Evolutionary conservation across 73 alveolate species (phyloP).

Genomic region (Paraurostyla sp.): DNA sequence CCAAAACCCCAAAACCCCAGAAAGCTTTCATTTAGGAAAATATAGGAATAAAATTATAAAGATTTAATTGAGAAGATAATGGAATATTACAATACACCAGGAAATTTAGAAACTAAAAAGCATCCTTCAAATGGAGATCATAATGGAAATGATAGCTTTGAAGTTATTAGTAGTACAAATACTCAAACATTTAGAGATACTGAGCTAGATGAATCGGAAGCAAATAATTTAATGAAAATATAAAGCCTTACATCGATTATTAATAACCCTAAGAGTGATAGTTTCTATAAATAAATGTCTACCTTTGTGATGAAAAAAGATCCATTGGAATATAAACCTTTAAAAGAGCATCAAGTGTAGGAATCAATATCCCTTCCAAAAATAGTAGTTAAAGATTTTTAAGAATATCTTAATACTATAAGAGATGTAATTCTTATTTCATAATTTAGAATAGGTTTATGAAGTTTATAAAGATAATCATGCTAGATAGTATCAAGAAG

Average conservation of each 20-base stretch:
- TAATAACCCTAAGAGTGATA: constrained; percentile 56
- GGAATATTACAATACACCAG: too few species aligned
- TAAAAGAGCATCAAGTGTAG: constrained; percentile 46
- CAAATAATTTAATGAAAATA: constrained; percentile 47
- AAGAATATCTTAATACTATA: not conserved
- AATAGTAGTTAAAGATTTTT: constrained; percentile 14
- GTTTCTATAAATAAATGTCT: not conserved
- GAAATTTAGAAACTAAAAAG: too few species aligned
- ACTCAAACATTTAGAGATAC: constrained; percentile 53
- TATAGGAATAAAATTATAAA: too few species aligned
- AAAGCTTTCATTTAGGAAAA: too few species aligned
- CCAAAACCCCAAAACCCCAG: too few species aligned
- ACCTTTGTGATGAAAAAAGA: not conserved
- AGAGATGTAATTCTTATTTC: not conserved
- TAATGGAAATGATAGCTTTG: too few species aligned
- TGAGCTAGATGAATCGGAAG: constrained; percentile 37
- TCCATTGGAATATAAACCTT: not conserved
- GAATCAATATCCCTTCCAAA: constrained; percentile 43
- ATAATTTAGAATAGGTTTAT: not conserved
- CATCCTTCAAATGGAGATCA: too few species aligned
- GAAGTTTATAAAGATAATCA: constrained; percentile 37
- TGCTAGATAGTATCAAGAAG: not conserved
- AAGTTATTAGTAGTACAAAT: too few species aligned
- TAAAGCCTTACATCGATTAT: constrained; percentile 37
- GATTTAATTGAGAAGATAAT: too few species aligned